Evolutionary conservation across 208 protist species (phyloP), one percentile per base, ranked within the genome.

Genomic region (Trichomonas vaginalis): DNA sequence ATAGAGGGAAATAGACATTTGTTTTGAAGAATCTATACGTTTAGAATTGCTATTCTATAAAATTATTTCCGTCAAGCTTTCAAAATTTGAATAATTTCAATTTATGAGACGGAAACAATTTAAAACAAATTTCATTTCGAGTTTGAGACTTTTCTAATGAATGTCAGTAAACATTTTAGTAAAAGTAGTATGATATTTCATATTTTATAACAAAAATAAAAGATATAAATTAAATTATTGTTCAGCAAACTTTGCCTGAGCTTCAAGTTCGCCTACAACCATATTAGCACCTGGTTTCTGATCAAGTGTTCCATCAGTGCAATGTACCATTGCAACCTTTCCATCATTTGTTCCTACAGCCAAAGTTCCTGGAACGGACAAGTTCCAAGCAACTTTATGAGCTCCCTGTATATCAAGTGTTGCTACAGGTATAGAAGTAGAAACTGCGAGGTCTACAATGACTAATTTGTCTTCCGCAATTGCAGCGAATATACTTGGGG

Each of bases 1-100:
- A 95, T 96, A 97, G 2, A 35, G 17, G 27, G 79, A 42, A 42
- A 83, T 37, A 10, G 27, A 40, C 79, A 83, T 83, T 83, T 42
- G 4, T 70, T 32, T 70, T 70, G n/a, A n/a, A n/a, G n/a, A n/a
- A n/a, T n/a, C n/a, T n/a, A n/a, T n/a, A n/a, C n/a, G n/a, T n/a
- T n/a, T n/a, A n/a, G n/a, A n/a, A n/a, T n/a, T n/a, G n/a, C n/a
- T n/a, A n/a, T n/a, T n/a, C n/a, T n/a, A n/a, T n/a, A n/a, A n/a
- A n/a, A n/a, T n/a, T n/a, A n/a, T n/a, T n/a, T n/a, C n/a, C n/a
- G n/a, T n/a, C n/a, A n/a, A n/a, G n/a, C n/a, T n/a, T n/a, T n/a
- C n/a, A n/a, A n/a, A n/a, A n/a, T n/a, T n/a, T n/a, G n/a, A n/a
- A n/a, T n/a, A n/a, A n/a, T n/a, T n/a, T n/a, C n/a, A n/a, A n/a